Conservation (phyloP, 768 basidiomycete species). For the Amanita pallidorosea region DNA sequence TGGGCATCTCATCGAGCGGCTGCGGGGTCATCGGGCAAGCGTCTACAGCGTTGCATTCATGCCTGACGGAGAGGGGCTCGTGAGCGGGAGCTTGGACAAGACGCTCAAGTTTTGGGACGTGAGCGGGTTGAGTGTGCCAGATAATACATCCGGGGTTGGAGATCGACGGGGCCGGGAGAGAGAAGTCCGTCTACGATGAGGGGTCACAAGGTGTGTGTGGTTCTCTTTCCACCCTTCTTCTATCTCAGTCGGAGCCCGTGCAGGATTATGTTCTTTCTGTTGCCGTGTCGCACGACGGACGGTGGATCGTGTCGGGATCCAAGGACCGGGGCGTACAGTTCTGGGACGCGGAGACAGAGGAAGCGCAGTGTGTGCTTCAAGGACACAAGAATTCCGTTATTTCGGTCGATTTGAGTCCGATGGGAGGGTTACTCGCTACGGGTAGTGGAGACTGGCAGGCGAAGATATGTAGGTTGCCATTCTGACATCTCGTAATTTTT, state of each 20-base stretch:
- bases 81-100: constrained; percentile 87
- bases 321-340: constrained; percentile 97
- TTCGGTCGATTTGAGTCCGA: constrained; percentile 37
- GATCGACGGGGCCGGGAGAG: too few relatives aligned
- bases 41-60: constrained; percentile 90
- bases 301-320: constrained; percentile 87
- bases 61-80: constrained; percentile 82
- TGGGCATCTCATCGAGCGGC: constrained; percentile 57
- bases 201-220: constrained; percentile 75
- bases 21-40: constrained; percentile 73
- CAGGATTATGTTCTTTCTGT: constrained; percentile 52
- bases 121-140: constrained; percentile 62
- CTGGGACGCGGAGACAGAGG: constrained; percentile 68
- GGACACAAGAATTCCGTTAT: constrained; percentile 51
- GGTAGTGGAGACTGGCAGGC: constrained; percentile 46
- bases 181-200: too few relatives aligned
- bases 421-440: constrained; percentile 35
- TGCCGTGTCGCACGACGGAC: constrained; percentile 79
- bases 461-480: constrained; percentile 40
- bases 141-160: too few relatives aligned
- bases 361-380: constrained; percentile 90
- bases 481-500: not conserved
- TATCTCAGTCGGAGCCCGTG: not conserved
- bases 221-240: not conserved
- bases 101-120: constrained; percentile 86